phyloP scores from a whole-genome alignment of 1,139 yeast species.

The Saccharomyces hybrid region DNA sequence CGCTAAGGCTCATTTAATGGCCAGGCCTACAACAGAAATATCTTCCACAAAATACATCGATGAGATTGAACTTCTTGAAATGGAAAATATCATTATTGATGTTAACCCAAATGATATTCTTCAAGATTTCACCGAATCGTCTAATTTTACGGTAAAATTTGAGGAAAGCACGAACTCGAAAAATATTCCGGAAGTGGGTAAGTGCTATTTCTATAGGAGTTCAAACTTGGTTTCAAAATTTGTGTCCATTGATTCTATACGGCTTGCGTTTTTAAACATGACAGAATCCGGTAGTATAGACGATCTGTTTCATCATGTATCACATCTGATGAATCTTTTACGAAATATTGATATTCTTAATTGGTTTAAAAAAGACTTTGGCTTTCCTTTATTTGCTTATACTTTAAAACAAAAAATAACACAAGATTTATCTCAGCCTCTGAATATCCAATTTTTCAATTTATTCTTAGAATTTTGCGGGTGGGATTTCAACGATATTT shows the following conservation, averaged over 20 bases:
- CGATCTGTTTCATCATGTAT: conserved; percentile 10
- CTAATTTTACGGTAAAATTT: conserved; percentile 3
- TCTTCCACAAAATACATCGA: neutral
- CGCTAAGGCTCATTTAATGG: neutral
- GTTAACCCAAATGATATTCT: conserved; percentile 3
- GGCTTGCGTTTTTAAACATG: conserved; percentile 12
- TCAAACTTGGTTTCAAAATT: conserved; percentile 17
- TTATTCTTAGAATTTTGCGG: conserved; percentile 41
- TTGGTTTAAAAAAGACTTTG: conserved; percentile 18
- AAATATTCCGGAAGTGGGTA: conserved; percentile 10
- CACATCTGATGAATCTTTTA: conserved; percentile 14
- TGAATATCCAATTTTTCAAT: conserved; percentile 35
- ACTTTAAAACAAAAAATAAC: conserved; percentile 25
- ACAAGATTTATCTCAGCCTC: conserved; percentile 15
- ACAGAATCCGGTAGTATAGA: conserved; percentile 10
- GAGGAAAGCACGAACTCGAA: conserved; percentile 4
- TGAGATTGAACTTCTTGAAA: conserved; percentile 1
- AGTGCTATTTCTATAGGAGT: conserved; percentile 15
- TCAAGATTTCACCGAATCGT: conserved; percentile 4
- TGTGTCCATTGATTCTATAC: conserved; percentile 15
- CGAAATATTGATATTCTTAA: conserved; percentile 11
- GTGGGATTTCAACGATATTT: conserved; percentile 36
- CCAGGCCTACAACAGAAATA: neutral
- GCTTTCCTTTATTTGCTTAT: conserved; percentile 19
- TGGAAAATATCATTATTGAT: conserved; percentile 1